Percentiles rank a stretch among this genome's conserved stretches.
Evolutionary conservation across 2,329 filamentous ascomycete genomes (phyloP).

Genomic region (Neofusicoccum sp.): DNA sequence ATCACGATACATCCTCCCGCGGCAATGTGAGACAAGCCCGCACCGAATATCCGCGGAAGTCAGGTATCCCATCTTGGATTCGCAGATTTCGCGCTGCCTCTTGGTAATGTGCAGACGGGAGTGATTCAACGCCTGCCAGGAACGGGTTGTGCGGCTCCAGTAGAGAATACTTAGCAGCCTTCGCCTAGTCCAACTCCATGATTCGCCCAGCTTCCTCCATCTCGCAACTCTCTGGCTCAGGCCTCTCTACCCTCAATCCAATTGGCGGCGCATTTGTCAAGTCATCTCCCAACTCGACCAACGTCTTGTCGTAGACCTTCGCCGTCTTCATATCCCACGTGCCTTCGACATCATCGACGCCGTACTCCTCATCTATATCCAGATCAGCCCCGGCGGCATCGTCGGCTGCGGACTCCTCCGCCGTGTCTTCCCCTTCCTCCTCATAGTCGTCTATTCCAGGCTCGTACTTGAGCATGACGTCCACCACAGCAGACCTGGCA

Average conservation of each 20-base stretch:
- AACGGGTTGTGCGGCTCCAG: too few relatives aligned
- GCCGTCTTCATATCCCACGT: conserved; percentile 66
- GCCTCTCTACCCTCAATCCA: conserved; percentile 18
- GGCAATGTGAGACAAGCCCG: too few relatives aligned
- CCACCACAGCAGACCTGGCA: conserved; percentile 68
- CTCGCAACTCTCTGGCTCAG: conserved; percentile 4
- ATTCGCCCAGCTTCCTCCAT: not conserved
- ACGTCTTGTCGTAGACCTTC: conserved; percentile 74
- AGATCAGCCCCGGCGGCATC: not conserved
- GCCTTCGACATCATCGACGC: conserved; percentile 32
- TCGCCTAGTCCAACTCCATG: conserved; percentile 5
- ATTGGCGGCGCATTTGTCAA: conserved; percentile 15
- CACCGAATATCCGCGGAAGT: too few relatives aligned
- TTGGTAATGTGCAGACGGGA: too few relatives aligned
- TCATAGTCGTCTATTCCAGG: conserved; percentile 38
- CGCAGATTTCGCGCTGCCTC: too few relatives aligned
- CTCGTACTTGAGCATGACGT: conserved; percentile 60
- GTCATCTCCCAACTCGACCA: conserved; percentile 68
- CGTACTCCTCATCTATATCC: conserved; percentile 28
- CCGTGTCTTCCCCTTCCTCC: conserved; percentile 33
- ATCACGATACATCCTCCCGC: too few relatives aligned
- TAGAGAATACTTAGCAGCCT: not conserved
- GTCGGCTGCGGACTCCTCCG: conserved; percentile 25
- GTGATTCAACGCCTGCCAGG: too few relatives aligned
- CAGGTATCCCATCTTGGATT: too few relatives aligned